Percentiles rank a stretch among this genome's conserved stretches.
phyloP scores from a whole-genome alignment of 495 filamentous ascomycete species.

The Talaromyces adpressus region DNA sequence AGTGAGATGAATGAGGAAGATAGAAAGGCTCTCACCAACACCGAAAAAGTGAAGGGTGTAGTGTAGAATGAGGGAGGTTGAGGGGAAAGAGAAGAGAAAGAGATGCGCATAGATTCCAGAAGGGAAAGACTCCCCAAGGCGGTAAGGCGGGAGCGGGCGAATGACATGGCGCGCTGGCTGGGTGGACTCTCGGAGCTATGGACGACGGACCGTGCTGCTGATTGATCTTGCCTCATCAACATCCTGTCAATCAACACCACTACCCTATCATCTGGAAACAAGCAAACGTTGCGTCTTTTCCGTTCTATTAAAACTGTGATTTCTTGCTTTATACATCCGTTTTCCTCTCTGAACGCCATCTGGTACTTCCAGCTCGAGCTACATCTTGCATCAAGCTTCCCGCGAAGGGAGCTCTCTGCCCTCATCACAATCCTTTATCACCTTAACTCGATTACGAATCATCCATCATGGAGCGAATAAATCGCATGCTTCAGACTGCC shows the following conservation, averaged over 20 bases:
- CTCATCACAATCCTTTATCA: constrained; percentile 13
- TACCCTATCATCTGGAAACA: background rate
- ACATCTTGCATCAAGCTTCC: constrained; percentile 26
- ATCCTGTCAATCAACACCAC: background rate
- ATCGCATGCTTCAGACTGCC: constrained; percentile 71
- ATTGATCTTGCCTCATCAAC: constrained; percentile 3
- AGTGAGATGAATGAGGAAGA: background rate
- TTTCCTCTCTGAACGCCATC: background rate
- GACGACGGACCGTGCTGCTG: background rate
- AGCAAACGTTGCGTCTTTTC: background rate
- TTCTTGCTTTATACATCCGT: background rate
- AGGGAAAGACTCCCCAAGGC: background rate
- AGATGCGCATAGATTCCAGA: background rate
- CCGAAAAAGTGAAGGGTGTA: background rate
- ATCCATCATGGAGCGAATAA: constrained; percentile 72
- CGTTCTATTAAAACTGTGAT: background rate
- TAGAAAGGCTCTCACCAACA: background rate
- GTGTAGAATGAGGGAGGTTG: background rate
- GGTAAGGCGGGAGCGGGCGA: constrained; percentile 6
- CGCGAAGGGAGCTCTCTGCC: constrained; percentile 27
- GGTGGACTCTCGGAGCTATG: background rate
- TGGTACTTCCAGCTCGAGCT: constrained; percentile 6
- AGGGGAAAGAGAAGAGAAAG: constrained; percentile 3
- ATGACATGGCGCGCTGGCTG: background rate
- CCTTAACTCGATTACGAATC: constrained; percentile 12